Base-by-base conservation (phyloP, 2,329 filamentous ascomycete genomes). In the Talaromyces marneffei region DNA sequence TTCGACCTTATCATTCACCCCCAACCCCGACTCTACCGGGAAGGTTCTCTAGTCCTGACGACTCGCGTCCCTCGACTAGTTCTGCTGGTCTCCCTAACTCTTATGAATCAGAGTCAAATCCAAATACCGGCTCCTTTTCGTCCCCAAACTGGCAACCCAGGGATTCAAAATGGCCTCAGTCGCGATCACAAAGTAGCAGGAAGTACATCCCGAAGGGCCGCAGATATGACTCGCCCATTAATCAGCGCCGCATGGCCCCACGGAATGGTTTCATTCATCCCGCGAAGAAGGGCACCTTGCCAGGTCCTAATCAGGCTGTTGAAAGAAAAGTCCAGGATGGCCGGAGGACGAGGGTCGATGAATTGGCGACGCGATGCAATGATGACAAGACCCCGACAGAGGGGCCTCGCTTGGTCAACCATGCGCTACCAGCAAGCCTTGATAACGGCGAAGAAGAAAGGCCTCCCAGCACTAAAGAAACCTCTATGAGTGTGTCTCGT, bases 401-500 rank as follows among this genome's bases (percentile, higher is more conserved):
- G 39, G 63, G 64, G 16, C 60, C 69, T 29, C 61, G 64, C 16
- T 63, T 66, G 46, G 68, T 68, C 52, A 63, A 66, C 44, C 64
- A 66, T n/a, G 69, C 71, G 18, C 61, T 72, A 8, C 68, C 70
- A 44, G 66, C 68, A 53, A 70, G 60, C 14, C 66, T 68, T 52
- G 61, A 63, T 6, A 71, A 74, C 59, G 67, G 69, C 35, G 39
- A 44, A 14, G 40, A 33, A 29, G 31, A 33, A 23, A 31, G 35
- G 14, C 20, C 23, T 16, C 10, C 4, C 4, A 2, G 5, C 33
- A 40, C 23, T 3, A 27, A 14, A 9, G 12, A 39, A 20, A 23
- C 14, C 14, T 8, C 48, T 37, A 75, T 77, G 54, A 80, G 78
- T 39, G 75, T 81, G 3, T 84, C 81, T 1, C 76, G 79, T 57